Evolutionary conservation across 768 basidiomycete genomes (phyloP), one percentile per base, ranked within the genome.

Genomic region (Hygrocybe punicea): DNA sequence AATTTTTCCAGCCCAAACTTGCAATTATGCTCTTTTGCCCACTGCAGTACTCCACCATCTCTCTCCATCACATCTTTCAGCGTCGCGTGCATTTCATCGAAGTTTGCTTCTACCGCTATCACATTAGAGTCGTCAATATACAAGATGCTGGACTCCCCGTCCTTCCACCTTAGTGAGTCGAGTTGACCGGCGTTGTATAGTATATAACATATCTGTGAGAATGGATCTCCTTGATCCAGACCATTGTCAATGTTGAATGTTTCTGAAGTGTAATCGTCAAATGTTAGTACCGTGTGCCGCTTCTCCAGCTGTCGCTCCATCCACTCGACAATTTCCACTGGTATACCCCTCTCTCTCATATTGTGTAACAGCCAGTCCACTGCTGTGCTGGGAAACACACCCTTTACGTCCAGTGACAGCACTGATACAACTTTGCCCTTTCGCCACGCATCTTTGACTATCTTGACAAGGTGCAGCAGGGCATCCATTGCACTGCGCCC

Each of bases 401-500:
- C 74, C 56, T 77, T 66, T 0, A 77, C 72, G 58, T 78, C 74
- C 0, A 76, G 62, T 51, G 70, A 73, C 0, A 77, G 60, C 0
- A 62, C 60, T 1, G 69, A 64, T 0, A 61, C 73, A 0, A 73
- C 75, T 17, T 68, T 53, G 0, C 56, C 29, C 14, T 55, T 58
- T 1, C 70, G 34, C 76, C 76, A 78, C 0, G 74, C 72, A 13
- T 73, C 69, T 44, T 75, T 69, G 16, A 78, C 62, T 8, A 61
- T 68, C 0, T 69, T 57, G 8, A 70, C 65, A 1, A 76, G 42
- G 1, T 68, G 40, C 50, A 71, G 62, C 1, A 73, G 33, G 1
- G 71, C 64, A 63, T 77, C 71, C 0, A 65, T 71, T 0, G 73
- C 69, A 0, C 69, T 59, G n/a, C n/a, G n/a, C n/a, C n/a, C n/a